Conservation (phyloP, 441 rosid genomes). For the Rhodomyrtus psidioides region DNA sequence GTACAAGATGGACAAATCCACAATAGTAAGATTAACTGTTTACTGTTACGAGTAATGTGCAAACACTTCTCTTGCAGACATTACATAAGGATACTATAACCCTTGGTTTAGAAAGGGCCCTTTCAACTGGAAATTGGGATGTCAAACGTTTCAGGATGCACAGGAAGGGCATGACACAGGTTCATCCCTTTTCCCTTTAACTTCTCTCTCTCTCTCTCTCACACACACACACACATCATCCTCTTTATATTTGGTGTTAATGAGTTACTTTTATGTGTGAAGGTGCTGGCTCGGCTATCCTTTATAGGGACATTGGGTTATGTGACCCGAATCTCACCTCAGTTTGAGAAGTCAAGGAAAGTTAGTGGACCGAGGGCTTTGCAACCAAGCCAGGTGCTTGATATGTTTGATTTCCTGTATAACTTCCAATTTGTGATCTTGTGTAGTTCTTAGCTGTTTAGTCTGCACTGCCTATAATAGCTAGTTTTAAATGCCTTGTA, state of each 20-base stretch:
- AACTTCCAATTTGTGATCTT: background rate
- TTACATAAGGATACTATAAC: constrained; percentile 41
- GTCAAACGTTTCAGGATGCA: constrained; percentile 92
- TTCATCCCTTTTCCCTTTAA: constrained; percentile 11
- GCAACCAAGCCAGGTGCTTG: constrained; percentile 94
- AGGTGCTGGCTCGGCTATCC: constrained; percentile 82
- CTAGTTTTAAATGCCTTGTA: background rate
- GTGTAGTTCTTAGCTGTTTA: background rate
- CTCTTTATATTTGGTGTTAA: background rate
- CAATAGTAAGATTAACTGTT: background rate
- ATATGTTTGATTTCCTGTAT: constrained; percentile 2
- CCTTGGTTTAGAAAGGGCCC: constrained; percentile 76
- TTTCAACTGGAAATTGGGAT: constrained; percentile 93
- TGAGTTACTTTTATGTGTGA: constrained; percentile 10
- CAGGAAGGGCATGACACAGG: constrained; percentile 99
- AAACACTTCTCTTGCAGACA: constrained; percentile 15
- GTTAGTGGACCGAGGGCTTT: constrained; percentile 99
- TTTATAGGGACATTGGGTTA: constrained; percentile 77
- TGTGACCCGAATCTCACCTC: constrained; percentile 80
- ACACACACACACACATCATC: too few relatives aligned
- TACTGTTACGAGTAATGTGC: background rate
- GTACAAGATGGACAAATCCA: background rate
- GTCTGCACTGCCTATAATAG: background rate
- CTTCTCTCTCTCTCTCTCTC: constrained; percentile 2
- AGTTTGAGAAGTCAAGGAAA: constrained; percentile 97